A percentile compares a stretch with the other conserved stretches of the same genome.
These are phyloP conservation scores for Rusavskia elegans DNA, from an alignment of 495 filamentous ascomycete genomes.

Conservation along the genomic window DNA sequence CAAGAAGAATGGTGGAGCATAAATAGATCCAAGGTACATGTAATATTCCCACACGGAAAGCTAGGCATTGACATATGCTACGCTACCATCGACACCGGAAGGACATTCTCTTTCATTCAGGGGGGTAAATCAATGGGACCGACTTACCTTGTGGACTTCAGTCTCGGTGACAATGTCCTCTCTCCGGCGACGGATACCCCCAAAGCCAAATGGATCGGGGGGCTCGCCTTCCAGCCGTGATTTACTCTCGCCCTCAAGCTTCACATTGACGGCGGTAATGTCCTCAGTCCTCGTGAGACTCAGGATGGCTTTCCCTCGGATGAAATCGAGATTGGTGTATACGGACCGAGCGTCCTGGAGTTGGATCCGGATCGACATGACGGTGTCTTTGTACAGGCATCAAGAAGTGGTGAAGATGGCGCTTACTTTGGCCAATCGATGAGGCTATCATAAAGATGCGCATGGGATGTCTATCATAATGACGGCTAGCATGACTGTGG, in stretches of 20 bases:
- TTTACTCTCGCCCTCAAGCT: slow-evolving; percentile 79
- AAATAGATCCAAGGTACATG: too few relatives aligned
- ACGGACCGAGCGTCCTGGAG: slow-evolving; percentile 58
- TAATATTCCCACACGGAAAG: too few relatives aligned
- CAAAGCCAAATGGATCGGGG: slow-evolving; percentile 9
- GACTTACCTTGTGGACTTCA: slow-evolving; percentile 61
- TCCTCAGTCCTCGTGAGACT: slow-evolving; percentile 44
- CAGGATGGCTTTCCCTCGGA: slow-evolving; percentile 55
- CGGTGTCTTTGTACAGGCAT: slow-evolving; percentile 3
- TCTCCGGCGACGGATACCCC: slow-evolving; percentile 23
- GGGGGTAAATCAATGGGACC: too few relatives aligned
- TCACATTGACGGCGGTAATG: slow-evolving; percentile 69
- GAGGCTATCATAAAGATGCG: too few relatives aligned
- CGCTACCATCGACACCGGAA: too few relatives aligned
- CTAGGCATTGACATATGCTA: too few relatives aligned
- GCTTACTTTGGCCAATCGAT: too few relatives aligned
- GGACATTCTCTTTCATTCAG: too few relatives aligned
- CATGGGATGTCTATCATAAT: neutral
- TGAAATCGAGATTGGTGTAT: slow-evolving; percentile 80
- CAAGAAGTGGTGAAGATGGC: neutral
- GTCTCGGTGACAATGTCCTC: slow-evolving; percentile 45
- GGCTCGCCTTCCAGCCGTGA: slow-evolving; percentile 39
- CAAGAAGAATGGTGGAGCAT: too few relatives aligned
- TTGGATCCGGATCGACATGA: slow-evolving; percentile 63
- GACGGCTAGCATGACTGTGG: too few relatives aligned